Evolutionary conservation across 768 basidiomycete species (phyloP).

Genomic region (Mycena chlorophos): DNA sequence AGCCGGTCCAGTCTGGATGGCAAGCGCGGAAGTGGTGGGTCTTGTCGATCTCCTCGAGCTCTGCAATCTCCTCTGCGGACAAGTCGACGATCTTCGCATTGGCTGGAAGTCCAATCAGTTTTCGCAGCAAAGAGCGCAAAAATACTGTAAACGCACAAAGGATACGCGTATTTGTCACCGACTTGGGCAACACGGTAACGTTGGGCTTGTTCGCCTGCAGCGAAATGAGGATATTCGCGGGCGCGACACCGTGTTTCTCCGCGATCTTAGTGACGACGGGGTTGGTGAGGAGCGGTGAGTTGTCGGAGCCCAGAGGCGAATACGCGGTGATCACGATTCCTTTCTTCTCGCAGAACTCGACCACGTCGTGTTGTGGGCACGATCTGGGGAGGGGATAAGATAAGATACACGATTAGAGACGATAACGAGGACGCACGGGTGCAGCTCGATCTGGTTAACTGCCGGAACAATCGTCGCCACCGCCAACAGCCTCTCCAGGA

Average conservation of each 20-base stretch:
- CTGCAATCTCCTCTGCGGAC: constrained; percentile 56
- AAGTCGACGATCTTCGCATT: constrained; percentile 66
- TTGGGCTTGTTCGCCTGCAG: constrained; percentile 69
- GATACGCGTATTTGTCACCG: constrained; percentile 70
- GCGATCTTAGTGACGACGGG: constrained; percentile 62
- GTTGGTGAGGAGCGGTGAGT: constrained; percentile 66
- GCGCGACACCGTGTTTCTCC: constrained; percentile 53
- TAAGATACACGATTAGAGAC: neutral
- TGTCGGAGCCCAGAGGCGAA: constrained; percentile 74
- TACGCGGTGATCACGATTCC: constrained; percentile 77
- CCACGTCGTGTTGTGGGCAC: constrained; percentile 66
- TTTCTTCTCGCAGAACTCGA: constrained; percentile 58
- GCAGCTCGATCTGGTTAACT: constrained; percentile 78
- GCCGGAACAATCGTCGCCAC: constrained; percentile 64
- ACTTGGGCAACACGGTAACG: constrained; percentile 72
- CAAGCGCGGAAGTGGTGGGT: constrained; percentile 64
- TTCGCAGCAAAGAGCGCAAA: no score
- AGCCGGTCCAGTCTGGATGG: constrained; percentile 64
- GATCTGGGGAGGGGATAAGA: constrained; percentile 34
- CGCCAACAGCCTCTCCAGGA: constrained; percentile 60
- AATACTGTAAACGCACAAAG: constrained; percentile 44
- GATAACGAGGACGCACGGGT: constrained; percentile 54
- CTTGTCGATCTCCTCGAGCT: constrained; percentile 62
- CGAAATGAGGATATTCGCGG: constrained; percentile 70
- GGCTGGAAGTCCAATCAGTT: constrained; percentile 38